Evolutionary conservation across 768 basidiomycete genomes (phyloP), one percentile per base, ranked within the genome.

Genomic region (Calocera viscosa): DNA sequence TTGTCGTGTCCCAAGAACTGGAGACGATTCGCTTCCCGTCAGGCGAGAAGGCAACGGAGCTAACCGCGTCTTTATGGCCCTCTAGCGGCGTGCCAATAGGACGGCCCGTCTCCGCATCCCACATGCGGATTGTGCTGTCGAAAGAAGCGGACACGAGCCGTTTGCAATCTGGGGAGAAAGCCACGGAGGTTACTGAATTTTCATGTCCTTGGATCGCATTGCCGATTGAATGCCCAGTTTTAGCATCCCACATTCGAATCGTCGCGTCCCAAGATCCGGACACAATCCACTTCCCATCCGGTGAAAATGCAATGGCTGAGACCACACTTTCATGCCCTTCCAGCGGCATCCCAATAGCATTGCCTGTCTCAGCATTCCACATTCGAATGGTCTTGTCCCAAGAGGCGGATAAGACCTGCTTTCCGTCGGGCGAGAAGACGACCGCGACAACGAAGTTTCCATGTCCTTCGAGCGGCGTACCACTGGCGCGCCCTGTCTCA

Each of bases 21-120:
- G 81, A 79, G 28, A 79, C 78, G 34, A 83, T 73, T 38, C 77
- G 73, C 38, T 75, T 74, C 14, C 78, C 79, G 69, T 80, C 78
- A 35, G 78, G 80, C 2, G 79, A 79, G 70, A 82, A 78, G 68
- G 73, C 70, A 65, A 82, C 75, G 47, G 72, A 75, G 17, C 80
- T 82, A 34, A 81, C 77, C 1, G 77, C 77, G 22, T 64, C 64
- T 5, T 16, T 32, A 60, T 70, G 69, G 24, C 64, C 68, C 14
- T 12, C 2, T 8, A 68, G 47, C 1, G 64, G 60, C 67, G 64
- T 40, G 2, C 67, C 68, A 10, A 63, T 71, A 67, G 75, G 74
- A 7, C 67, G 41, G 8, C 78, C 78, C 32, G 75, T 77, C 64
- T 78, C 76, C 32, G 79, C 74, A 69, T 66, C 28, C 65, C 47